These are phyloP conservation scores for Alternaria postmessia DNA, from an alignment of 2,329 filamentous ascomycete genomes.

Conservation along the genomic window DNA sequence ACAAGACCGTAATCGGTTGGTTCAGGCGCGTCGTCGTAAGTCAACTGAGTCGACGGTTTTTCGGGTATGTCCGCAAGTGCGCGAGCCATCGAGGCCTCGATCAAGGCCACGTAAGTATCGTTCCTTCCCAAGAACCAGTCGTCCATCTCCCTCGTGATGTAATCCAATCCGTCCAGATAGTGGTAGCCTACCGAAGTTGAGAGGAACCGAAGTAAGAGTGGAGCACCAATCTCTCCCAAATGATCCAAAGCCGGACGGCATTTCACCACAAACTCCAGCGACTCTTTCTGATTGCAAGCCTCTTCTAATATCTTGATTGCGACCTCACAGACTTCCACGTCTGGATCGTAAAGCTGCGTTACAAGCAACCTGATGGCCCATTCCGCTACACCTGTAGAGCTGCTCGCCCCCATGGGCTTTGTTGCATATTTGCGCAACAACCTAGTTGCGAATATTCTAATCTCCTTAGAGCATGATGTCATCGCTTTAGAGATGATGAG, in stretches of 20 bases:
- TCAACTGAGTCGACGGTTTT: slow-evolving; percentile 59
- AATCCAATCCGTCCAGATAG: slow-evolving; percentile 94
- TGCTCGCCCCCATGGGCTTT: slow-evolving; percentile 56
- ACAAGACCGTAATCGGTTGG: slow-evolving; percentile 66
- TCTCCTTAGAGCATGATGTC: slow-evolving; percentile 88
- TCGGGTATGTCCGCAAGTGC: slow-evolving; percentile 73
- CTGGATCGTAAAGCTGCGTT: slow-evolving; percentile 97
- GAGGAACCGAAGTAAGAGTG: slow-evolving; percentile 87
- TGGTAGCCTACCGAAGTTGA: slow-evolving; percentile 98
- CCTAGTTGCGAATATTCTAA: slow-evolving; percentile 88
- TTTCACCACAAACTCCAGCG: slow-evolving; percentile 95
- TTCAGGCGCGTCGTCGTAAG: slow-evolving; percentile 57
- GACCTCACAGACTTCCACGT: slow-evolving; percentile 94
- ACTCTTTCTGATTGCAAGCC: slow-evolving; percentile 89
- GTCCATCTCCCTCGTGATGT: slow-evolving; percentile 99
- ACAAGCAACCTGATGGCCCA: slow-evolving; percentile 98
- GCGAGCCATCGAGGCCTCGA: slow-evolving; percentile 92
- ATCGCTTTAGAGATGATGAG: slow-evolving; percentile 93
- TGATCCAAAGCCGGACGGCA: slow-evolving; percentile 95
- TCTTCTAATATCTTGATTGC: slow-evolving; percentile 98
- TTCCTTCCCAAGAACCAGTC: slow-evolving; percentile 99
- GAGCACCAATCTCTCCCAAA: slow-evolving; percentile 94
- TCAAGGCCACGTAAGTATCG: slow-evolving; percentile 91
- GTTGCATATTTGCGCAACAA: slow-evolving; percentile 86
- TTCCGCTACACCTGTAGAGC: slow-evolving; percentile 73